Percentiles rank a stretch among this genome's conserved stretches.
phyloP scores from a whole-genome alignment of 495 filamentous ascomycete genomes.

The Daldinia decipiens region DNA sequence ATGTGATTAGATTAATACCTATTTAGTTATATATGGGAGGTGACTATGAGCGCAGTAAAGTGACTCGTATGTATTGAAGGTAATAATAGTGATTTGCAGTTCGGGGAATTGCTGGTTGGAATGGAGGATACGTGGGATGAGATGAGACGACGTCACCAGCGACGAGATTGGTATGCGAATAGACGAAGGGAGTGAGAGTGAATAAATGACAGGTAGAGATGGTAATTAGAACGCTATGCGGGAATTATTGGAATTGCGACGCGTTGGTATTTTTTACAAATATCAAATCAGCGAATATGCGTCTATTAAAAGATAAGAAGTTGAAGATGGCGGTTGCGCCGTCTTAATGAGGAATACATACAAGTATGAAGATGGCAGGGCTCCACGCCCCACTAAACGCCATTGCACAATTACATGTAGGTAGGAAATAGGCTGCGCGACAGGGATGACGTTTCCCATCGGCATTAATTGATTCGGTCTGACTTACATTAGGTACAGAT shows the following conservation, averaged over 20 bases:
- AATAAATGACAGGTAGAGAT: conserved; percentile 7
- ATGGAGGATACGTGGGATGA: conserved; percentile 31
- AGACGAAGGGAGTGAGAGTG: not conserved
- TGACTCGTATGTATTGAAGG: conserved; percentile 12
- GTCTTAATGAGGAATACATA: not conserved
- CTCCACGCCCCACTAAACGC: conserved; percentile 21
- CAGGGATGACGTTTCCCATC: conserved; percentile 16
- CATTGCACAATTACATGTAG: conserved; percentile 28
- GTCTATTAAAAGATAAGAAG: conserved; percentile 1
- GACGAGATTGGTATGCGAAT: conserved; percentile 23
- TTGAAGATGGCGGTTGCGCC: not conserved
- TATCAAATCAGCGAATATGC: not conserved
- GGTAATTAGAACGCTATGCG: not conserved
- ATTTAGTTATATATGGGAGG: conserved; percentile 16
- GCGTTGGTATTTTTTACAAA: not conserved
- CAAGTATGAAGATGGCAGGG: not conserved
- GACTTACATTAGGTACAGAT: not conserved
- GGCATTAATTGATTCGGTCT: not conserved
- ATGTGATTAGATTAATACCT: conserved; percentile 5
- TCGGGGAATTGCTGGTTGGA: conserved; percentile 32
- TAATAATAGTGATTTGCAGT: conserved; percentile 13
- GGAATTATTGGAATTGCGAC: not conserved
- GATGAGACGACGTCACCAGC: conserved; percentile 42
- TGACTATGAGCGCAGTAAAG: conserved; percentile 16
- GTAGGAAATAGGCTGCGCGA: not conserved